A percentile compares a stretch with the other conserved stretches of the same genome.
Conservation (phyloP, 2,329 filamentous ascomycete species). For the Endocalyx cinctus region DNA sequence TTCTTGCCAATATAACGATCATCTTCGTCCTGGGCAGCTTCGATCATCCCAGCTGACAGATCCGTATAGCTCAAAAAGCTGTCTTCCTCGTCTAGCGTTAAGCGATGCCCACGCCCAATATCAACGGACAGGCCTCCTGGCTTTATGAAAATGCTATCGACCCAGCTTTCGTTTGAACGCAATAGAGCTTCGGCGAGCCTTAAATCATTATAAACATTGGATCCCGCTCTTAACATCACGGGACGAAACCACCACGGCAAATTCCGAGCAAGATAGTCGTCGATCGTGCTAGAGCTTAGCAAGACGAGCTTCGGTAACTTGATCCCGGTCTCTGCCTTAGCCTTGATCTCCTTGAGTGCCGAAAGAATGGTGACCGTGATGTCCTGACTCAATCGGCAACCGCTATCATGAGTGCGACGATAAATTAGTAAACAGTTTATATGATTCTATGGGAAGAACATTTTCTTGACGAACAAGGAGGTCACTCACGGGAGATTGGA, state of each 20-base stretch:
- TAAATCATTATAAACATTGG: conserved; percentile 36
- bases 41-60: conserved; percentile 44
- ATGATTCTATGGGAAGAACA: too few relatives aligned
- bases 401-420: too few relatives aligned
- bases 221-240: conserved; percentile 26
- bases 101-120: conserved; percentile 32
- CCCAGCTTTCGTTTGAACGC: conserved; percentile 31
- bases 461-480: too few relatives aligned
- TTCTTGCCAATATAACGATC: conserved; percentile 20
- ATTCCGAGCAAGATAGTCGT: conserved; percentile 29
- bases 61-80: conserved; percentile 38
- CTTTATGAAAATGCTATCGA: conserved; percentile 36
- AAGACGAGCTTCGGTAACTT: conserved; percentile 35
- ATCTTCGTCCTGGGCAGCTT: conserved; percentile 33
- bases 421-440: too few relatives aligned
- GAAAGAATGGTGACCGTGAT: conserved; percentile 29
- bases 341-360: conserved; percentile 27
- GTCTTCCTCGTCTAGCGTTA: conserved; percentile 33
- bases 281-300: conserved; percentile 38
- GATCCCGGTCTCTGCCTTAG: neutral
- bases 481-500: conserved; percentile 45
- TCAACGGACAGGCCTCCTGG: conserved; percentile 35
- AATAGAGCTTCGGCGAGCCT: conserved; percentile 29
- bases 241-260: conserved; percentile 22
- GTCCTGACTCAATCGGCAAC: conserved; percentile 33